These are phyloP conservation scores for Aspergillus texensis DNA, from an alignment of 2,329 filamentous ascomycete genomes.

Conservation along the genomic window DNA sequence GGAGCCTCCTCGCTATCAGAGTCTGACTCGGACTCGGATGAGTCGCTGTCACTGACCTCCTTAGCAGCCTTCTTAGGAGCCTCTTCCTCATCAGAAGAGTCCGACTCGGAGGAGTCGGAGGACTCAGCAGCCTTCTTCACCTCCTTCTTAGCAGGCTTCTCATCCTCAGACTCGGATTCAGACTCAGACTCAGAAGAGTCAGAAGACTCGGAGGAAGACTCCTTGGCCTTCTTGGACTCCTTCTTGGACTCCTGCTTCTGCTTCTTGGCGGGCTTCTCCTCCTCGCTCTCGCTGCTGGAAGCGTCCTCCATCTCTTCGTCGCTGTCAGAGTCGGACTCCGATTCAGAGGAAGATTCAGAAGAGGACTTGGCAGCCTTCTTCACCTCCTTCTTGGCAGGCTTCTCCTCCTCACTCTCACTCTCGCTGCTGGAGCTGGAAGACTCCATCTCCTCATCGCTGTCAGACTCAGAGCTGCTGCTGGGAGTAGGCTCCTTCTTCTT, in stretches of 20 bases:
- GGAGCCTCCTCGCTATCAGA: slow-evolving; percentile 27
- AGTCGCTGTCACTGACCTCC: slow-evolving; percentile 28
- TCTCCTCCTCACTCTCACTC: slow-evolving; percentile 43
- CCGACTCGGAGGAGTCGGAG: slow-evolving; percentile 7
- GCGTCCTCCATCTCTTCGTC: slow-evolving; percentile 37
- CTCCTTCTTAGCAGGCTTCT: slow-evolving; percentile 41
- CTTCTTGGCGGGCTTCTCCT: slow-evolving; percentile 33
- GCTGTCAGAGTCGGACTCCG: slow-evolving; percentile 34
- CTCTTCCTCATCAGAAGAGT: slow-evolving; percentile 22
- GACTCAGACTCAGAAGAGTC: slow-evolving; percentile 26
- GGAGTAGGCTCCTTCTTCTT: slow-evolving; percentile 47
- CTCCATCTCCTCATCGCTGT: slow-evolving; percentile 36
- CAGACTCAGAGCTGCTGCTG: slow-evolving; percentile 38
- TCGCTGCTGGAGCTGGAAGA: slow-evolving; percentile 26
- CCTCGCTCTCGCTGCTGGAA: slow-evolving; percentile 36
- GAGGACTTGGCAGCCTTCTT: slow-evolving; percentile 36
- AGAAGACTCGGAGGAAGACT: slow-evolving; percentile 30
- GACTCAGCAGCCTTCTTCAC: slow-evolving; percentile 27
- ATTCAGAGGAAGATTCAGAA: slow-evolving; percentile 34
- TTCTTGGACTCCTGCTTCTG: slow-evolving; percentile 28
- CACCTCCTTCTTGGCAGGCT: slow-evolving; percentile 39
- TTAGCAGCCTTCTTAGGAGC: slow-evolving; percentile 30
- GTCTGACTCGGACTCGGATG: slow-evolving; percentile 42
- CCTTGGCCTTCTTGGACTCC: slow-evolving; percentile 29
- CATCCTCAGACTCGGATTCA: slow-evolving; percentile 36